Evolutionary conservation across 768 basidiomycete genomes (phyloP).

Genomic region (Phlebiopsis gigantea): DNA sequence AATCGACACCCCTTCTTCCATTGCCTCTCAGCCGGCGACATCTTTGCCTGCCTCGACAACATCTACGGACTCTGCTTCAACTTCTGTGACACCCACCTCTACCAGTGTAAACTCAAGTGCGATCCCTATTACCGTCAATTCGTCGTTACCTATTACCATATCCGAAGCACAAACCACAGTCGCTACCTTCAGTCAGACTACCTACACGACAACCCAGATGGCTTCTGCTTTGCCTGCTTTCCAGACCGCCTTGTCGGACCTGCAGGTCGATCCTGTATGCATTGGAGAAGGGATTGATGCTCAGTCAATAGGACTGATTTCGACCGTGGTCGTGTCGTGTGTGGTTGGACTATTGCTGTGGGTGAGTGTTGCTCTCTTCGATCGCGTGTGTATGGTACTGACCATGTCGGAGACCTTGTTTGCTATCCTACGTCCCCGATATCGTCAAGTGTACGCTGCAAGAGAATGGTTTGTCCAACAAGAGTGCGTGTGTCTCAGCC

Average conservation of each 20-base stretch:
- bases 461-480: constrained; percentile 75
- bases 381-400: neutral
- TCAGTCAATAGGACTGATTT: constrained; percentile 54
- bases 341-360: constrained; percentile 59
- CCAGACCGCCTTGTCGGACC: constrained; percentile 11
- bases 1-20: neutral
- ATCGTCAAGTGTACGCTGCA: constrained; percentile 65
- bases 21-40: neutral
- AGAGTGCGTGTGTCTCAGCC: constrained; percentile 43
- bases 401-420: constrained; percentile 47
- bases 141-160: constrained; percentile 27
- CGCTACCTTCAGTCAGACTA: constrained; percentile 34
- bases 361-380: constrained; percentile 39
- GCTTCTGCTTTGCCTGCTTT: constrained; percentile 15
- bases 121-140: neutral
- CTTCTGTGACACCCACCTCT: neutral
- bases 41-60: constrained; percentile 12
- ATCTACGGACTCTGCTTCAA: neutral
- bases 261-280: constrained; percentile 40
- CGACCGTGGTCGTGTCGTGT: constrained; percentile 52
- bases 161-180: constrained; percentile 36
- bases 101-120: neutral
- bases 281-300: constrained; percentile 63
- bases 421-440: constrained; percentile 61
- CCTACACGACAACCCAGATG: constrained; percentile 20